Evolutionary conservation across 2,329 filamentous ascomycete species (phyloP), one percentile per base, ranked within the genome.

Genomic region (Fusarium napiforme): DNA sequence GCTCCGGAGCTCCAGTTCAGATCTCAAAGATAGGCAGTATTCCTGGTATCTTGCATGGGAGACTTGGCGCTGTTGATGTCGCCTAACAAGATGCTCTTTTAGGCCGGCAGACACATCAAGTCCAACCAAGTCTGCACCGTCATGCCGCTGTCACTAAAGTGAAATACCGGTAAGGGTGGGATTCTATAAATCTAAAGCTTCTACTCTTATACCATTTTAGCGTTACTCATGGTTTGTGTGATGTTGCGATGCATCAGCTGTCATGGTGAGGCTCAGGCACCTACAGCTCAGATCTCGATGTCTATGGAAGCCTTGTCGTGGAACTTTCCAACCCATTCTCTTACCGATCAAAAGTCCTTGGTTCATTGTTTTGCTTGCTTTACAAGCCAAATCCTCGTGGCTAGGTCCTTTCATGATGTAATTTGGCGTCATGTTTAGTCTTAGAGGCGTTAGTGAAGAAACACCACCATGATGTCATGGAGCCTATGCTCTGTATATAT

Each of bases 391-490:
- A 50, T 36, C 49, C 50, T 60, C 69, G 43, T 61, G 39, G 37
- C 39, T 49, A 60, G 23, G 45, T 45, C 72, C 65, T 55, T 67
- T 46, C 55, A 75, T 74, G 72, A 74, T 74, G 72, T 75, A 74
- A 74, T 74, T 49, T 26, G 59, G 72, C 73, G 72, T 74, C 72
- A 74, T 75, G 65, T 43, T 34, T 57, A 64, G 37, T 21, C 55
- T 53, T 23, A 42, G 49, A 64, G 61, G 60, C 72, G 60, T 74
- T 52, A 61, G 64, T 73, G 43, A 36, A 40, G 39, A 39, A 61
- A 40, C 37, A 57, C 45, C 34, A 59, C 52, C 60, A 72, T 74
- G 72, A 75, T 75, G 72, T 74, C 72, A 75, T 75, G 47, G 42
- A 61, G 39, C 28, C 23, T 45, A 45, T 28, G 23, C 39, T 46